A percentile compares a stretch with the other conserved stretches of the same genome.
These are phyloP conservation scores for Podospora australis DNA, from an alignment of 495 filamentous ascomycete species.

Conservation along the genomic window DNA sequence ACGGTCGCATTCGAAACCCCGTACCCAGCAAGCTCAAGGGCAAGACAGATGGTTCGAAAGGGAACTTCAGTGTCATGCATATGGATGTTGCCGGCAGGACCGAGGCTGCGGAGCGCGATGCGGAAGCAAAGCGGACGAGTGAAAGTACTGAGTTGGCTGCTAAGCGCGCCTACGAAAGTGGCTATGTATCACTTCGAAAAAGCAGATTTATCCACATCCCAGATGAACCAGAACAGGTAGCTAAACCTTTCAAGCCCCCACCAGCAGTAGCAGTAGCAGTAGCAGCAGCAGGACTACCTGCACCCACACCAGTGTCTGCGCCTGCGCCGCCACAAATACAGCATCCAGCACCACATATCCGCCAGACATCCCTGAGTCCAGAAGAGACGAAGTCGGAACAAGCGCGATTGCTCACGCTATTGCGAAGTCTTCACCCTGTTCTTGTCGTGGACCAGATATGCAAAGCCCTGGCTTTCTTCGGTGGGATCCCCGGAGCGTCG, in stretches of 20 bases:
- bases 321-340: too few species aligned
- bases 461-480: constrained; percentile 52
- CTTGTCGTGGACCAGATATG: constrained; percentile 52
- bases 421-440: constrained; percentile 46
- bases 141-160: constrained; percentile 49
- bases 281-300: too few species aligned
- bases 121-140: constrained; percentile 49
- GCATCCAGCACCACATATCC: too few species aligned
- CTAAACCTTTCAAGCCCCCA: constrained; percentile 21
- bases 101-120: constrained; percentile 41
- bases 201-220: constrained; percentile 33
- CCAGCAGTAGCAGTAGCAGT: too few species aligned
- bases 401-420: constrained; percentile 46
- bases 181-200: constrained; percentile 44
- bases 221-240: constrained; percentile 12
- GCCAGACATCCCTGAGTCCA: constrained; percentile 30
- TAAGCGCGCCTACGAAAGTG: constrained; percentile 43
- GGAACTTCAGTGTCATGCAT: constrained; percentile 54
- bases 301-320: constrained; percentile 3
- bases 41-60: constrained; percentile 50
- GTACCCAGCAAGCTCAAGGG: constrained; percentile 53
- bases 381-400: constrained; percentile 50
- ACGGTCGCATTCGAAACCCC: constrained; percentile 51
- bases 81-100: constrained; percentile 43
- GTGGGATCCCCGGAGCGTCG: constrained; percentile 49